phyloP scores from a whole-genome alignment of 345 rosid genomes.

The Hibiscus mutabilis region DNA sequence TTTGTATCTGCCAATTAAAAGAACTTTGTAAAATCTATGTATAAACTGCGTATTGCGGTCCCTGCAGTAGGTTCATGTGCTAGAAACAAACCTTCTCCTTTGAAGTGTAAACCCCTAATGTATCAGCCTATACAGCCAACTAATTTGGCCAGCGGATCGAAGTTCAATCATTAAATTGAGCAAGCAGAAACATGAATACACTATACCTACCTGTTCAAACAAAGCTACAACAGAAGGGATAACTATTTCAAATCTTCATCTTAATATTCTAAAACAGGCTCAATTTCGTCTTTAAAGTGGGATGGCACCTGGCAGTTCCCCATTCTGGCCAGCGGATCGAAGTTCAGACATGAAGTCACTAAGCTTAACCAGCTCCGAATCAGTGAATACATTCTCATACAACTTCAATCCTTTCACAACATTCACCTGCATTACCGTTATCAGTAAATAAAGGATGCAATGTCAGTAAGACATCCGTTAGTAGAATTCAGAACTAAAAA shows the following conservation, averaged over 20 bases:
- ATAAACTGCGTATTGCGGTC: background rate
- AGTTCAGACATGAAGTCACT: conserved; percentile 49
- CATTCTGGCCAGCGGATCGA: conserved; percentile 71
- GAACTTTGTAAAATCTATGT: background rate
- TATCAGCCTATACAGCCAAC: too few species aligned
- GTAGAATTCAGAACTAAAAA: background rate
- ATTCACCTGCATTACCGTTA: conserved; percentile 34
- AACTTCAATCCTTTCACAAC: conserved; percentile 82
- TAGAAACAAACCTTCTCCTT: background rate
- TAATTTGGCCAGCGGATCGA: too few species aligned
- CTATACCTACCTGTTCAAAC: background rate
- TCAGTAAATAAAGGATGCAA: conserved; percentile 18
- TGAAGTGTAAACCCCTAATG: background rate
- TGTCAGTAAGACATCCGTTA: background rate
- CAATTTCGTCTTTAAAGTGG: conserved; percentile 11
- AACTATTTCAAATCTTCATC: conserved; percentile 11
- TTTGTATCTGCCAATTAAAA: background rate
- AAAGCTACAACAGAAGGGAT: conserved; percentile 6
- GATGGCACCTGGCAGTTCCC: conserved; percentile 62
- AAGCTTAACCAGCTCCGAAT: conserved; percentile 60
- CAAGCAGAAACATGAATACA: background rate
- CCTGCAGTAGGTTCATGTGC: background rate
- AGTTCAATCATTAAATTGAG: background rate
- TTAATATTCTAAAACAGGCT: conserved; percentile 2
- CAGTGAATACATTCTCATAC: conserved; percentile 63